phyloP scores from a whole-genome alignment of 176 grass and related monocot genomes.

The Hordeum vulgare region MorexV3_pseudomolecules_assembly NC_058521.1:367978856-367979355 shows the following conservation, averaged over 20 bases:
- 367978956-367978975: constrained; percentile 19
- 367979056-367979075: constrained; percentile 3
- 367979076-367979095: not conserved
- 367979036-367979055: constrained; percentile 75
- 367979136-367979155: constrained; percentile 27
- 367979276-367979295: constrained; percentile 2
- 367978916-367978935: not conserved
- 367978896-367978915: not conserved
- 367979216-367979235: constrained; percentile 99
- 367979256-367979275: constrained; percentile 32
- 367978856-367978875: not conserved
- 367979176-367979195: constrained; percentile 91
- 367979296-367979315: constrained; percentile 25
- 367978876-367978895: not conserved
- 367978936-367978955: constrained; percentile 17
- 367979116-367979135: not conserved
- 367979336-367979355: constrained; percentile 24
- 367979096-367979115: not conserved
- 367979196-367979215: constrained; percentile 98
- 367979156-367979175: constrained; percentile 93
- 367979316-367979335: constrained; percentile 17
- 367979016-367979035: constrained; percentile 72
- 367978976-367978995: constrained; percentile 85
- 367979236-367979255: constrained; percentile 92
- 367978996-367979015: constrained; percentile 81